Base-by-base conservation (phyloP, 768 basidiomycete species). In the Mycena indigotica region DNA sequence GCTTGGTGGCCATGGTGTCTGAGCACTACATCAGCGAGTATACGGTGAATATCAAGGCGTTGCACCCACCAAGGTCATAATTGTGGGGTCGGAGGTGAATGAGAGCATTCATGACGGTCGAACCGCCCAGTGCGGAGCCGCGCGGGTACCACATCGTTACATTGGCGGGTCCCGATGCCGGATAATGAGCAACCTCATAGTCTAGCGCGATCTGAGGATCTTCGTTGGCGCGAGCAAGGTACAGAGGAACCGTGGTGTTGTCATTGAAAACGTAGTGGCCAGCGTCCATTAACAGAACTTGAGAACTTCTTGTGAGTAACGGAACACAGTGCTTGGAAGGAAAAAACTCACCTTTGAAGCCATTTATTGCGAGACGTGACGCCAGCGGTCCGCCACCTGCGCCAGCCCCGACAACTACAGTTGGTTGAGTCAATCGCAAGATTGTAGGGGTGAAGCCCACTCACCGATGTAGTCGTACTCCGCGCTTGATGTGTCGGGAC, bases 131-230 rank as follows among this genome's bases (percentile, higher is more conserved):
- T 13, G 57, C 57, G 19, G 57, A 58, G 12, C 57, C 57, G 3
- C 57, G 19, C 1, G 57, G 57, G 17, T 58, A 58, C 57, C 57
- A 58, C 57, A 58, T 58, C 6, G 57, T 58, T 17, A 58, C 57
- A 26, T 58, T 58, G 13, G 57, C 57, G 6, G 30, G 51, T 1
- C 41, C 56, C n/a, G 39, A 24, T 2, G 57, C 17, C 17, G 57
- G 57, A 25, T 59, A 54, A 39, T 59, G 57, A 8, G 51, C 52
- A 17, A 59, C 52, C 32, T 59, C 57, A 26, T 59, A 59, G 48
- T 59, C 53, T 25, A 59, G 53, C 10, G 52, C 28, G 45, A 59
- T 59, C 38, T 53, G 52, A 1, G 57, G 57, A 15, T 59, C 57
- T 25, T 53, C 57, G 48, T 54, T 54, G 15, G 57, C 19, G 23